Base-by-base conservation (phyloP, 441 rosid species). In the Erysimum cheiri region DNA sequence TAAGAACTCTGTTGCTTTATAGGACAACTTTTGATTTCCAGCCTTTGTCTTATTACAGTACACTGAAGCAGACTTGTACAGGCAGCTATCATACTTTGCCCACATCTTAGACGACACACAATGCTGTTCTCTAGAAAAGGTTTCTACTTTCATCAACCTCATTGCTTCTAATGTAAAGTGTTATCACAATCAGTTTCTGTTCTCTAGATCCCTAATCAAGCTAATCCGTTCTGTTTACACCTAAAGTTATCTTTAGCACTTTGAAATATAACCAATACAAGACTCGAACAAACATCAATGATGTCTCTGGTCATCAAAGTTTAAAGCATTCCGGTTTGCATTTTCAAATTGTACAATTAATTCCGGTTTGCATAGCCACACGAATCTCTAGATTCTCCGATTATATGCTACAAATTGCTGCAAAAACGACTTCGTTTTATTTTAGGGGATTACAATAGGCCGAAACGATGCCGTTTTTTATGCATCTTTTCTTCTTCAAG, bases 41-140 rank as follows among this genome's bases (percentile, higher is more conserved):
- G 47, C 26, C 52, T 60, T 26, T 26, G 24, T 31, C 72, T 71
- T 49, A 60, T 54, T 67, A 61, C 78, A 89, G 99, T 95, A 86
- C 80, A 77, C 92, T 1, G 98, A 92, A 85, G 95, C 95, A 62
- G 91, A 90, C 65, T 82, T 95, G 56, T 95, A 91, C 89, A 91
- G 72, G 88, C 99, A 95, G 72, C 96, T 95, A 15, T 59, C 96
- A 4, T 95, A 88, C 65, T 92, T 87, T 74, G 87, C 97, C 76
- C 76, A 90, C 82, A 49, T 95, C 46, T 67, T 95, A 78, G 98
- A 92, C 69, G 98, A 92, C 69, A 85, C 98, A 2, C 75, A 71
- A 32, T 82, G 70, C 68, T 22, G 24, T 22, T 77, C 90, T 85
- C 15, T 84, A 26, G 95, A 88, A 53, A 91, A 91, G 98, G 99